Evolutionary conservation across 371 early-diverging fungal species (phyloP).

Genomic region (Mortierella sp.): DNA sequence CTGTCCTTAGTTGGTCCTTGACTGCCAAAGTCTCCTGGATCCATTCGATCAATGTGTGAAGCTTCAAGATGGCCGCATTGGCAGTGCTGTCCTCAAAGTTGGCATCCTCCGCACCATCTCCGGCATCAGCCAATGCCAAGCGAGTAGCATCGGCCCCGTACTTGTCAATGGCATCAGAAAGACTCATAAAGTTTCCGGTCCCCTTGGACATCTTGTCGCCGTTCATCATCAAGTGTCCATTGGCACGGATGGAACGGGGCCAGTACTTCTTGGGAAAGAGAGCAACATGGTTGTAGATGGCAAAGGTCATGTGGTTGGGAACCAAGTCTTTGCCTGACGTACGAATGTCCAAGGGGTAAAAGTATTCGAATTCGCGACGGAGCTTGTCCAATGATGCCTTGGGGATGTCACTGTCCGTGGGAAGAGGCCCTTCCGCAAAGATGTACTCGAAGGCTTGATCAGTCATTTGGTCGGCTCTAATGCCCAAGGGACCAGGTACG

Average conservation of each 20-base stretch:
- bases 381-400: slow-evolving; percentile 74
- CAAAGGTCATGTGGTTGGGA: slow-evolving; percentile 99
- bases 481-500: slow-evolving; percentile 84
- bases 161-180: slow-evolving; percentile 85
- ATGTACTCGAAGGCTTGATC: slow-evolving; percentile 97
- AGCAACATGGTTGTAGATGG: slow-evolving; percentile 98
- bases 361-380: slow-evolving; percentile 94
- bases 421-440: slow-evolving; percentile 79
- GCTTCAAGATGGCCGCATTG: slow-evolving; percentile 95
- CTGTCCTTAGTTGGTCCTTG: slow-evolving; percentile 43
- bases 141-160: slow-evolving; percentile 99
- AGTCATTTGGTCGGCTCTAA: slow-evolving; percentile 89
- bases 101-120: slow-evolving; percentile 98
- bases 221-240: slow-evolving; percentile 99
- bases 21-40: slow-evolving; percentile 69
- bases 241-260: slow-evolving; percentile 95
- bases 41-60: slow-evolving; percentile 95
- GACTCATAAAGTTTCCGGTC: slow-evolving; percentile 99
- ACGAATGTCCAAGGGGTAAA: slow-evolving; percentile 99
- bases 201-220: slow-evolving; percentile 99
- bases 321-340: slow-evolving; percentile 99
- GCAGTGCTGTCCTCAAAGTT: slow-evolving; percentile 99
- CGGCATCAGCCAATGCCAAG: slow-evolving; percentile 95
- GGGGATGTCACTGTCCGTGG: slow-evolving; percentile 71
- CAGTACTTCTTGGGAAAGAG: slow-evolving; percentile 95